Evolutionary conservation across 768 basidiomycete species (phyloP), one percentile per base, ranked within the genome.

Genomic region (Boletus coccyginus): DNA sequence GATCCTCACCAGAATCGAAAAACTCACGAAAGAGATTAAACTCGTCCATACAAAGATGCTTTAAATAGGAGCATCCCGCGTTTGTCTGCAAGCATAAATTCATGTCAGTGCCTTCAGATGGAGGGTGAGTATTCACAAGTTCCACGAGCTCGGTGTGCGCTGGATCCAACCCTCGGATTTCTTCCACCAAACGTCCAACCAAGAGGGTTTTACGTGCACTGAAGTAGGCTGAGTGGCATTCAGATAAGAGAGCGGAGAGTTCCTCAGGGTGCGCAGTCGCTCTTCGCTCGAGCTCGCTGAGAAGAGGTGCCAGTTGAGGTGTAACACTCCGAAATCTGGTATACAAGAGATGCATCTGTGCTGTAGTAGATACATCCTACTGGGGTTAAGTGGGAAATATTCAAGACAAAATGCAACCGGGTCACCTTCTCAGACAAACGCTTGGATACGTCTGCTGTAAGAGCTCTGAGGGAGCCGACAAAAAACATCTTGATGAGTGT

Each of bases 401-500:
- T 8, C 17, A 32, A 32, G 35, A 31, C 16, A 27, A 29, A 2
- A n/a, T 45, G 14, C n/a, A 7, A 17, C 12, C 43, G 46, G 2
- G 49, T 16, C 55, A 87, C 91, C 78, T 88, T 90, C 57, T 95
- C 93, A 3, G 78, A 78, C 44, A 95, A 69, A 11, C 89, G 82
- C 62, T 81, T 88, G 1, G 81, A 81, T 21, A 96, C 82, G 62
- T 98, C 96, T 5, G 82, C 74, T 1, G 89, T 84, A 12, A 97
- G 78, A 0, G 88, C 85, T 40, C 88, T 81, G 7, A 98, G 76
- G 9, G 90, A 88, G 6, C 87, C 88, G 7, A 96, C 86, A 65
- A 97, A 98, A 73, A 90, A 94, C 86, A 98, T 95, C 73, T 92
- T 96, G 76, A 98, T 92, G 43, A 99, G 81, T 0, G 95, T 98